Base-by-base conservation (phyloP, 805 yeast species). In the Yarrowia sp. region DNA sequence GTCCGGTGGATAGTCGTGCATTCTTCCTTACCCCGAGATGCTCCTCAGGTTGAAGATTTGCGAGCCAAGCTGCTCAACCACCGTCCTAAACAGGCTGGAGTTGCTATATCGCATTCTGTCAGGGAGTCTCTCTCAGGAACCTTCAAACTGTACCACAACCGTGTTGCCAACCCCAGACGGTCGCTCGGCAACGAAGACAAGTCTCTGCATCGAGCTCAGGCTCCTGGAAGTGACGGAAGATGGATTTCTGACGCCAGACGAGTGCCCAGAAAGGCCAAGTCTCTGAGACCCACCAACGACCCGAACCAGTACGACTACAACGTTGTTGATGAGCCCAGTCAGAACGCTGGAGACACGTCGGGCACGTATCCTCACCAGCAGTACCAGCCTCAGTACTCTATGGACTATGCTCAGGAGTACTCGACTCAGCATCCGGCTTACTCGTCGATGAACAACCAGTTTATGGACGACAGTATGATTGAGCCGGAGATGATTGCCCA, bases 1-100 rank as follows among this genome's bases (percentile, higher is more conserved):
- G 68, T 75, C 7, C 71, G 73, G 15, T 70, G 73, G 53, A 67
- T 82, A 2, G 48, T 80, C 5, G 72, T 78, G 1, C 72, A 74
- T 15, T 71, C 77, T 1, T 70, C 73, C 40, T 72, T 79, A 1
- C 70, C 68, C 15, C 43, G 67, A 7, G 72, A 71, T 16, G 58
- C 69, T 38, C 40, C 50, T 19, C 52, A 64, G 53, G 58, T 65
- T 0, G 67, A 15, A 11, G 56, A 49, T 11, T 19, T 48, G 16
- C 48, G 41, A n/a, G 56, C 45, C 3, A 46, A 48, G 22, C 45
- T 63, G 8, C 32, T 26, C 32, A 35, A 22, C 12, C 65, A 59
- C 22, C 42, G 65, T 7, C 14, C 42, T 11, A 59, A 59, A 16
- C 35, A 35, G 5, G 19, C 52, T 0, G 14, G n/a, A 35, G 19